Evolutionary conservation across 2,329 filamentous ascomycete species (phyloP).

Genomic region (Curvularia hawaiiensis): DNA sequence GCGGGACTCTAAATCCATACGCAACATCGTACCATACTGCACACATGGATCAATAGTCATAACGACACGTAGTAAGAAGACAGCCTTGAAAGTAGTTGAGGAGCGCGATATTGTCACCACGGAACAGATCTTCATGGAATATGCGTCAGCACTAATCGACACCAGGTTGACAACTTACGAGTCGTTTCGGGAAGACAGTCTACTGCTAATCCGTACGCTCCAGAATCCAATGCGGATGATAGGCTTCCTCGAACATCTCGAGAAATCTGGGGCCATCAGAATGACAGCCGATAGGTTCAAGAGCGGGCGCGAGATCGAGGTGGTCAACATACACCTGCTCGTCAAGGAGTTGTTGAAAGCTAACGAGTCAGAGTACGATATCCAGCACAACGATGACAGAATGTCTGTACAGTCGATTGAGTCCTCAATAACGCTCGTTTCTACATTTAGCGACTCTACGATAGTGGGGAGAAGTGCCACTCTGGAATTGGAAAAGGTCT

Average conservation of each 20-base stretch:
- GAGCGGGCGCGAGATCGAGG: neutral
- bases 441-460: neutral
- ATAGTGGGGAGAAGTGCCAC: neutral
- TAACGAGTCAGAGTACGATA: too few species aligned
- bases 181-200: neutral
- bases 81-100: neutral
- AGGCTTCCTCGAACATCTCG: neutral
- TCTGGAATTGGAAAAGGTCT: neutral
- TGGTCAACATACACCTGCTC: neutral
- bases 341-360: too few species aligned
- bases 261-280: neutral
- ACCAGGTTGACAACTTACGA: neutral
- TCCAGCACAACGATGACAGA: neutral
- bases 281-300: neutral
- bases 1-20: neutral
- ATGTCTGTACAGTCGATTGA: neutral
- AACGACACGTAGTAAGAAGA: neutral
- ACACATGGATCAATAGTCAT: neutral
- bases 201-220: neutral
- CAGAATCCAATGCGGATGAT: neutral
- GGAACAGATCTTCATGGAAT: neutral
- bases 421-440: neutral
- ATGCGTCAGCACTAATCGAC: neutral
- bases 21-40: neutral
- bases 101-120: neutral